Evolutionary conservation across 148 eudicot genomes (phyloP), one percentile per base, ranked within the genome.

Genomic region (Mesembryanthemum crystallinum): DNA sequence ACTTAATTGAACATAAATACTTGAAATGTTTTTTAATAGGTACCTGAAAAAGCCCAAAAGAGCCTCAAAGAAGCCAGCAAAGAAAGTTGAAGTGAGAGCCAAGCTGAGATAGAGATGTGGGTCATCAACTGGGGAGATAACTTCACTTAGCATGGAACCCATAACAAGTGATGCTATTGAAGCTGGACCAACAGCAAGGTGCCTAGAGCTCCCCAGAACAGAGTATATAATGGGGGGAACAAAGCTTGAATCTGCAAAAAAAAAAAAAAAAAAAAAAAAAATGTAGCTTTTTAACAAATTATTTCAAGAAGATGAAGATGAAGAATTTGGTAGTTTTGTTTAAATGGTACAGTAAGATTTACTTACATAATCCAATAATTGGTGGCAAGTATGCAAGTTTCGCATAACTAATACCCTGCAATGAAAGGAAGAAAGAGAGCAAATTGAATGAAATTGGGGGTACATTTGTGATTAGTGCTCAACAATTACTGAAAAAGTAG

Each of bases 301-400:
- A 74, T 18, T 74, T 25, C 9, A 47, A 13, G 21, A 11, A 8
- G 12, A 15, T 9, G 32, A 67, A 11, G 28, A 37, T 60, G 23
- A 15, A 42, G 13, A 37, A 18, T 33, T 35, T 64, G 58, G 42
- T 29, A 54, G 11, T 1, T n/a, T 35, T 10, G 30, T 35, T 29
- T 21, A 20, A 49, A 12, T 52, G 35, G 51, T n/a, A n/a, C n/a
- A n/a, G 1, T 8, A 23, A 23, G 75, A 17, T 24, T 8, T 13
- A 85, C 97, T 92, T 71, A 95, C 98, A 95, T 18, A 95, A 79
- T 8, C 98, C 98, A 63, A 92, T 77, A 32, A 95, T 89, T 1
- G 98, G 98, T 33, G 97, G 97, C 82, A 95, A 82, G 81, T 92
- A 89, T 71, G 98, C 98, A 67, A 95, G 96, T 76, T 95, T 95